A percentile compares a stretch with the other conserved stretches of the same genome.
phyloP scores from a whole-genome alignment of 2,329 filamentous ascomycete genomes.

The Ploettnerulaceae sp. region DNA sequence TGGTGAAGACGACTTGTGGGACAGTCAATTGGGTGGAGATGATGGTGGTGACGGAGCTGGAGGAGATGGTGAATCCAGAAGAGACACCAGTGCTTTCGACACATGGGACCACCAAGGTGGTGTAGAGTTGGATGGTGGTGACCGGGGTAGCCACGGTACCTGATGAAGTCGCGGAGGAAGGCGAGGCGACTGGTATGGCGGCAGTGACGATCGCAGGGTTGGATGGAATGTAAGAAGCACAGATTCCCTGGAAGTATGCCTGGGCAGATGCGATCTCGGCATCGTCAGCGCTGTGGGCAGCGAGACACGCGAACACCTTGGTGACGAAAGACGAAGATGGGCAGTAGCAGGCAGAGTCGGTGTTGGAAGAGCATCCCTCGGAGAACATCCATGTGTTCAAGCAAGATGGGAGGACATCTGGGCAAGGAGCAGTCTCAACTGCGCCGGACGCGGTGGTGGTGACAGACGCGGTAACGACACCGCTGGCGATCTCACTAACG shows the following conservation, averaged over 20 bases:
- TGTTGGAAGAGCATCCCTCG: slow-evolving; percentile 76
- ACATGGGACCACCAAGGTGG: slow-evolving; percentile 49
- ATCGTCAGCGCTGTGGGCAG: slow-evolving; percentile 65
- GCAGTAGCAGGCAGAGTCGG: slow-evolving; percentile 82
- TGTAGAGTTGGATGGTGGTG: slow-evolving; percentile 45
- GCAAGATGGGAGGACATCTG: slow-evolving; percentile 75
- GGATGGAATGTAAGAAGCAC: slow-evolving; percentile 63
- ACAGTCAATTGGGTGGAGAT: slow-evolving; percentile 46
- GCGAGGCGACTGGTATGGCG: slow-evolving; percentile 56
- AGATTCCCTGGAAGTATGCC: slow-evolving; percentile 87
- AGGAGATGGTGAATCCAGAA: slow-evolving; percentile 43
- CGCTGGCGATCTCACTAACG: slow-evolving; percentile 25
- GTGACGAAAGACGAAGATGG: slow-evolving; percentile 69
- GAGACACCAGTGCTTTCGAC: slow-evolving; percentile 38
- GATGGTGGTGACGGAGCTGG: slow-evolving; percentile 44
- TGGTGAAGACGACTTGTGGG: slow-evolving; percentile 47
- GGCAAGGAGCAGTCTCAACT: slow-evolving; percentile 41
- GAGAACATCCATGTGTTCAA: slow-evolving; percentile 83
- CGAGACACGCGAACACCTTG: slow-evolving; percentile 76
- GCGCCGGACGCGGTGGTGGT: slow-evolving; percentile 31
- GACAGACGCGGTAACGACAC: slow-evolving; percentile 10
- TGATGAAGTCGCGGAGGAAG: slow-evolving; percentile 37
- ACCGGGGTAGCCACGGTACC: slow-evolving; percentile 35
- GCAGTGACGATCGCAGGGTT: slow-evolving; percentile 86
- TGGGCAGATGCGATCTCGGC: slow-evolving; percentile 66